Conservation (phyloP, 345 rosid species). For the Pugionium cornutum region DNA sequence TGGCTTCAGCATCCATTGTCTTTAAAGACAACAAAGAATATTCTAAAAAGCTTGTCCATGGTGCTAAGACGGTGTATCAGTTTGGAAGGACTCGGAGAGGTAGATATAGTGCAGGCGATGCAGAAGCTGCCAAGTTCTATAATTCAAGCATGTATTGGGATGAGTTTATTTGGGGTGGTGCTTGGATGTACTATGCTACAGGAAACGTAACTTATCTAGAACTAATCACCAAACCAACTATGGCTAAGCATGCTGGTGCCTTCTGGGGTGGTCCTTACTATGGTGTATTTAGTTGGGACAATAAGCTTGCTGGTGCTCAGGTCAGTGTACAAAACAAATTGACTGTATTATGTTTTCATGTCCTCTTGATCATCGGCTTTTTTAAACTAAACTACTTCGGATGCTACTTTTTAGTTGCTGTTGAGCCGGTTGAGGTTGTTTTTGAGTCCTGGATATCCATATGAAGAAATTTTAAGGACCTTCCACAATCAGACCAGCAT, state of each 20-base stretch:
- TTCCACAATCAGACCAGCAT: conserved; percentile 90
- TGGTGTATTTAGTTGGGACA: conserved; percentile 98
- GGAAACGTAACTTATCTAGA: conserved; percentile 78
- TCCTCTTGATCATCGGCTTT: neutral
- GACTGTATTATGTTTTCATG: conserved; percentile 11
- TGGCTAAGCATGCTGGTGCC: conserved; percentile 91
- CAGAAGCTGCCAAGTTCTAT: conserved; percentile 68
- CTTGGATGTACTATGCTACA: conserved; percentile 95
- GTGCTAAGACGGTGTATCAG: conserved; percentile 71
- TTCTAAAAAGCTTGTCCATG: conserved; percentile 90
- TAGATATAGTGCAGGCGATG: conserved; percentile 68
- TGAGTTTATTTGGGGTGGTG: conserved; percentile 91
- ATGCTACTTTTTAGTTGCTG: conserved; percentile 55
- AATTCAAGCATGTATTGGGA: conserved; percentile 92
- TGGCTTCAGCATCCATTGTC: conserved; percentile 93
- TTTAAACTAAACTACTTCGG: neutral
- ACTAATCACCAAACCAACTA: conserved; percentile 65
- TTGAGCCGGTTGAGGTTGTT: conserved; percentile 82
- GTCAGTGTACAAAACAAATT: conserved; percentile 43
- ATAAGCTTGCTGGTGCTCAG: conserved; percentile 96
- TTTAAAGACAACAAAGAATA: conserved; percentile 92
- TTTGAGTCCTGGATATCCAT: conserved; percentile 91
- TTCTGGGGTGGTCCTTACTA: conserved; percentile 88
- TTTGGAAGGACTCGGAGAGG: conserved; percentile 77
- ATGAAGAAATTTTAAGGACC: conserved; percentile 80